Conservation (phyloP, 306 rosid genomes). For the Sicyos edulis region DNA sequence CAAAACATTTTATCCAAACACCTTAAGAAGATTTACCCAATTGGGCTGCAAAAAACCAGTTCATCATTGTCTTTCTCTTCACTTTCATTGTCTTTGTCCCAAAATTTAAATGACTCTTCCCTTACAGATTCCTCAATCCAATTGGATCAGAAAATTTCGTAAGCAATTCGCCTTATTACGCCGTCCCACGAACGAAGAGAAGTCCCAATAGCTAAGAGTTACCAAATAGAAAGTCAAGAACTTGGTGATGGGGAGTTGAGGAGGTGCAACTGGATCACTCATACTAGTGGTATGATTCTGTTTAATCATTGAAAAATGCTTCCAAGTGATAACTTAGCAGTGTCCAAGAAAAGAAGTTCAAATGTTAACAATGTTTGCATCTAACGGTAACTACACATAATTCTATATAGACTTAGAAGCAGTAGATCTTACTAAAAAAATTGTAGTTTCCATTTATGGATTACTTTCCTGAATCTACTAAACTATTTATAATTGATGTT, state of each 20-base stretch:
- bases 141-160: constrained; percentile 60
- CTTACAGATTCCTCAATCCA: constrained; percentile 56
- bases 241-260: constrained; percentile 46
- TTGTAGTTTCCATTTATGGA: neutral
- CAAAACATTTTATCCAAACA: constrained; percentile 44
- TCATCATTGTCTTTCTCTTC: constrained; percentile 63
- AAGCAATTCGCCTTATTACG: constrained; percentile 61
- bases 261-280: constrained; percentile 88
- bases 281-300: constrained; percentile 49
- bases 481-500: neutral
- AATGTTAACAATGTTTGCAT: neutral
- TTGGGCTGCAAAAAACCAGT: constrained; percentile 75
- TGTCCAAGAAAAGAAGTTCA: neutral
- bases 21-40: constrained; percentile 83
- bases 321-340: neutral
- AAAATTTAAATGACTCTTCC: constrained; percentile 81
- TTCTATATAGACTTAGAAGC: neutral
- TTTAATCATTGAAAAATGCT: neutral
- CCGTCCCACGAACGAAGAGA: constrained; percentile 52
- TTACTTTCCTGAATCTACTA: neutral
- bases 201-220: constrained; percentile 30
- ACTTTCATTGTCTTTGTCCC: constrained; percentile 59
- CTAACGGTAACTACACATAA: neutral
- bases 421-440: neutral
- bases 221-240: constrained; percentile 32